phyloP scores from a whole-genome alignment of 441 rosid species.

The Mallotus repandus region DNA sequence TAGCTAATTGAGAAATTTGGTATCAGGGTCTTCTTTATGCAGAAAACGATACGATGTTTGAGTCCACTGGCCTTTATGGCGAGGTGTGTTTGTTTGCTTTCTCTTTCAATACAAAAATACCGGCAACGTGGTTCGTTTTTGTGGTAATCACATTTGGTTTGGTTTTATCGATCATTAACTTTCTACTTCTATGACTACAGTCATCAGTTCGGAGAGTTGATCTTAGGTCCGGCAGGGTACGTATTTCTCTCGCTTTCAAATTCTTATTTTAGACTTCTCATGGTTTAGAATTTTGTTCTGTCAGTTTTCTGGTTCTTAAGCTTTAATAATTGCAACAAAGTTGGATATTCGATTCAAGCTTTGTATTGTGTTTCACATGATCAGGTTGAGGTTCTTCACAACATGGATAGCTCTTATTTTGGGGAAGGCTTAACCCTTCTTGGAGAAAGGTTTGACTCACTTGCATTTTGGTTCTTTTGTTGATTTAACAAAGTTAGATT shows the following conservation, averaged over 20 bases:
- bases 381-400: conserved; percentile 62
- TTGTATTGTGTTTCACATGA: conserved; percentile 12
- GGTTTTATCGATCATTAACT: conserved; percentile 6
- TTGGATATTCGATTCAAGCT: conserved; percentile 5
- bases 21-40: conserved; percentile 86
- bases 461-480: conserved; percentile 12
- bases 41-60: conserved; percentile 65
- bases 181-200: conserved; percentile 39
- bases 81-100: conserved; percentile 39
- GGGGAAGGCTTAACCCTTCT: conserved; percentile 96
- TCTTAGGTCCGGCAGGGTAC: conserved; percentile 81
- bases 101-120: neutral
- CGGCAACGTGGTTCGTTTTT: neutral
- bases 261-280: neutral
- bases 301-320: neutral
- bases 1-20: conserved; percentile 3
- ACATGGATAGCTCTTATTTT: conserved; percentile 59
- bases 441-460: conserved; percentile 55
- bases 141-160: neutral
- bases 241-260: conserved; percentile 15
- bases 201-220: conserved; percentile 84
- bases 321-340: neutral
- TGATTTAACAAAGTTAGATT: conserved; percentile 2
- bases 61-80: conserved; percentile 80
- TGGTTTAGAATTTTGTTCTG: neutral